phyloP scores from a whole-genome alignment of 805 yeast genomes.

The Wickerhamiella nectarea region DNA sequence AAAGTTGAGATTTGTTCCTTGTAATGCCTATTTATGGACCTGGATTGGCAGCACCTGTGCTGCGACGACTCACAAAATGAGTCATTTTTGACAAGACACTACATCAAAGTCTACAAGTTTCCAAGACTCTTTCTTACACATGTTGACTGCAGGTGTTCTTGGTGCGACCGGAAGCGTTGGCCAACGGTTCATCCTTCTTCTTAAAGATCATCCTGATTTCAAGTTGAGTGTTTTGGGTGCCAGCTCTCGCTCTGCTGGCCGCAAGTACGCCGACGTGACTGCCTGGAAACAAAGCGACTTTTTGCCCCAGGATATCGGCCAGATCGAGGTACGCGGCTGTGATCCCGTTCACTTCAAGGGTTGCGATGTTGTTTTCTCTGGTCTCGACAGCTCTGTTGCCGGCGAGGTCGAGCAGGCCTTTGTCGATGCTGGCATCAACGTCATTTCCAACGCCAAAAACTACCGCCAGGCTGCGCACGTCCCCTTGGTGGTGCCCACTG shows the following conservation, averaged over 20 bases:
- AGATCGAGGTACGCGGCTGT: constrained; percentile 64
- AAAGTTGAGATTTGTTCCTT: too few species aligned
- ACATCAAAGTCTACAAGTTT: not conserved
- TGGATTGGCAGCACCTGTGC: too few species aligned
- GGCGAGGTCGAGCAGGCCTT: constrained; percentile 84
- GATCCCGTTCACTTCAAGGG: constrained; percentile 60
- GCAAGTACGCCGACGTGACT: constrained; percentile 68
- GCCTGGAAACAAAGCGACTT: constrained; percentile 87
- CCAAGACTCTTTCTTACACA: not conserved
- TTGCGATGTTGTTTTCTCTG: constrained; percentile 91
- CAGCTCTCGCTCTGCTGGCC: constrained; percentile 86
- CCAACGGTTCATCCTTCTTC: constrained; percentile 77
- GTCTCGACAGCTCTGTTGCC: constrained; percentile 84
- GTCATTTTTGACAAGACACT: not conserved
- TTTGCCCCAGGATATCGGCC: constrained; percentile 55
- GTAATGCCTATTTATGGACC: too few species aligned
- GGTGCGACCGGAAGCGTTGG: constrained; percentile 99
- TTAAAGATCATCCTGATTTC: constrained; percentile 81
- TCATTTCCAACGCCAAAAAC: constrained; percentile 91
- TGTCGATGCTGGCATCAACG: constrained; percentile 64
- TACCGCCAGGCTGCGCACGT: constrained; percentile 79
- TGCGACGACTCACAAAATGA: too few species aligned
- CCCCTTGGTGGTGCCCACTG: constrained; percentile 90
- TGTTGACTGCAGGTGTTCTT: constrained; percentile 50
- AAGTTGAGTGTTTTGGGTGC: constrained; percentile 82